phyloP scores from a whole-genome alignment of 352 stramenopile species.

The Pythium coloratum region DNA sequence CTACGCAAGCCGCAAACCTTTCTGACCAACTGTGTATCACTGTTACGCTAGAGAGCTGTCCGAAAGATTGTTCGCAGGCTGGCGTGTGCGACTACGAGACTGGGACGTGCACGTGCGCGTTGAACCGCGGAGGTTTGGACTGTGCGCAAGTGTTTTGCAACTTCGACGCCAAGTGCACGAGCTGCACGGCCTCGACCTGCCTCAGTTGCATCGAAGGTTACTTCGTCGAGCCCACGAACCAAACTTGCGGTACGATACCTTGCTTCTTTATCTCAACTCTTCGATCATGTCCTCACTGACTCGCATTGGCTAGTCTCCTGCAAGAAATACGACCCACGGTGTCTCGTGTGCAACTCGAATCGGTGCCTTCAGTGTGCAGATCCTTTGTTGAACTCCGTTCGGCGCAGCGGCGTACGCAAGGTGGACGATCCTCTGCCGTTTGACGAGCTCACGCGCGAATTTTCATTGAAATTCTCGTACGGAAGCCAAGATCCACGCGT shows the following conservation, averaged over 20 bases:
- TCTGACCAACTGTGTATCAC: background rate
- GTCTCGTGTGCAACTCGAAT: constrained; percentile 75
- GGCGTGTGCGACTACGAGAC: constrained; percentile 90
- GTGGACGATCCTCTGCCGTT: constrained; percentile 71
- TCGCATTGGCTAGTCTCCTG: constrained; percentile 57
- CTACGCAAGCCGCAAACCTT: background rate
- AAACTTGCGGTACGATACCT: constrained; percentile 61
- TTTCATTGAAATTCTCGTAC: constrained; percentile 91
- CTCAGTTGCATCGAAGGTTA: constrained; percentile 87
- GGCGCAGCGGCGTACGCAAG: constrained; percentile 80
- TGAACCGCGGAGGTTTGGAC: constrained; percentile 72
- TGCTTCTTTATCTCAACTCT: background rate
- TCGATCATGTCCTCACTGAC: background rate
- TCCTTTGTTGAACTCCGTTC: constrained; percentile 89
- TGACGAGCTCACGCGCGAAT: constrained; percentile 89
- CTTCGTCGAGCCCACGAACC: constrained; percentile 65
- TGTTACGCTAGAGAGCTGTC: constrained; percentile 59
- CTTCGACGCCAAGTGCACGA: constrained; percentile 86
- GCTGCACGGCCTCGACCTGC: constrained; percentile 82
- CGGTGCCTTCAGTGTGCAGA: constrained; percentile 90
- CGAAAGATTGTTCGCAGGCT: constrained; percentile 86
- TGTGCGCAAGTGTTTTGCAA: constrained; percentile 71
- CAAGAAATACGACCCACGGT: constrained; percentile 89
- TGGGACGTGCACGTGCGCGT: constrained; percentile 77
- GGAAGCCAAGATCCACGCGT: constrained; percentile 83